phyloP scores from a whole-genome alignment of 2,329 filamentous ascomycete genomes.

The Colletotrichum tropicicola region DNA sequence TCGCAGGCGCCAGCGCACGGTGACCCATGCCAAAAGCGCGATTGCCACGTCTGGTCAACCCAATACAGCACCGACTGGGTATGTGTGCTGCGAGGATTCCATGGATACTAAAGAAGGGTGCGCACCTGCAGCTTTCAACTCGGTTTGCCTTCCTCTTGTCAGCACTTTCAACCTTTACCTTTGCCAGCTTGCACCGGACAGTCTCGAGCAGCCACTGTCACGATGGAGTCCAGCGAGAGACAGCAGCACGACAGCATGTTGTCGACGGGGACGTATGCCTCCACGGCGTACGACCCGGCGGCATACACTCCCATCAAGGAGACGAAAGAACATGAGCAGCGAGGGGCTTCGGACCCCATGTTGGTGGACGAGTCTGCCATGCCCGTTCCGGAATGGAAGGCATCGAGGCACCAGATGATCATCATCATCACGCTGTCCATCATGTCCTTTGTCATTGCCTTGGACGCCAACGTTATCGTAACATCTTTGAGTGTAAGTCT shows the following conservation, averaged over 20 bases:
- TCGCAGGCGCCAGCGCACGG: slow-evolving; percentile 28
- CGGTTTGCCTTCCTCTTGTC: not conserved
- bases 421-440: slow-evolving; percentile 29
- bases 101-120: slow-evolving; percentile 26
- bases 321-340: slow-evolving; percentile 22
- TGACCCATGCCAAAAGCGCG: not conserved
- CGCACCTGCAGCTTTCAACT: slow-evolving; percentile 5
- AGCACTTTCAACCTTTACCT: not conserved
- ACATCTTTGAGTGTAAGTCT: slow-evolving; percentile 27
- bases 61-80: slow-evolving; percentile 6
- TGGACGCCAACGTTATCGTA: slow-evolving; percentile 29
- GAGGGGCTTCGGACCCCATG: slow-evolving; percentile 20
- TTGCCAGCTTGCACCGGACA: slow-evolving; percentile 5
- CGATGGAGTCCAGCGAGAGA: slow-evolving; percentile 22
- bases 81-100: not conserved
- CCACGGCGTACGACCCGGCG: slow-evolving; percentile 24
- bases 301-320: slow-evolving; percentile 28
- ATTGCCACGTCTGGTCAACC: slow-evolving; percentile 10
- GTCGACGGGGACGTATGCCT: slow-evolving; percentile 21
- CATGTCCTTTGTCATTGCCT: slow-evolving; percentile 29
- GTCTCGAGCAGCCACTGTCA: slow-evolving; percentile 20
- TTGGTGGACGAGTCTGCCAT: slow-evolving; percentile 18
- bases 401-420: slow-evolving; percentile 27
- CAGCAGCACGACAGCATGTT: slow-evolving; percentile 10
- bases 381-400: slow-evolving; percentile 20